Base-by-base conservation (phyloP, 1,139 yeast species). In the Debaryomyces fabryi region DNA sequence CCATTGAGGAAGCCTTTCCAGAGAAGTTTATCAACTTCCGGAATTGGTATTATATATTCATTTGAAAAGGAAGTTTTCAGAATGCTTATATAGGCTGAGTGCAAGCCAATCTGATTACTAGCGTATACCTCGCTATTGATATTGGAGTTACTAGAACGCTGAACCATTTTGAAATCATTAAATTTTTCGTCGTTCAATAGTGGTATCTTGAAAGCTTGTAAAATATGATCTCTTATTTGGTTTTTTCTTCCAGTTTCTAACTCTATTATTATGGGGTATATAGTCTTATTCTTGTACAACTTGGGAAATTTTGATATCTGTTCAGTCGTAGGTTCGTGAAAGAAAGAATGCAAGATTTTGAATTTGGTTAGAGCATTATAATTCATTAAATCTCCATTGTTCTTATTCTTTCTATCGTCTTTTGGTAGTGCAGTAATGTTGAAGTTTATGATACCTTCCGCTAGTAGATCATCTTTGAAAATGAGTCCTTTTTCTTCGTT, bases 171-270 rank as follows among this genome's bases (percentile, higher is more conserved):
- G 49, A 64, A 64, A 5, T 33, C 33, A 1, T 16, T 21, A 48
- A 64, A 64, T 18, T 62, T 59, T 41, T 64, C 67, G 42, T 64
- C 69, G 48, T 64, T 64, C 33, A 64, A 50, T 13, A 64, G 53
- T 0, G 66, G 55, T 0, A 52, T 48, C 3, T 50, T 53, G 42
- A 64, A 62, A 5, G 61, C 58, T 41, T 56, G 59, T 3, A 55
- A 27, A 3, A 62, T 54, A 46, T 64, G 69, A 38, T 64, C 68
- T 37, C 69, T 46, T 29, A 64, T 59, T 49, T 64, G 68, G 49
- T 64, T 64, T 49, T 64, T 64, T 29, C 68, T 44, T 6, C 69
- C 69, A 0, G 68, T 63, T 30, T 52, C 51, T 12, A 64, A 51
- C 44, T 63, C 60, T 32, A 62, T 48, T 6, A 62, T 48, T 0